Conservation (phyloP, 371 early-diverging fungal species). For the Mortierella sp. region DNA sequence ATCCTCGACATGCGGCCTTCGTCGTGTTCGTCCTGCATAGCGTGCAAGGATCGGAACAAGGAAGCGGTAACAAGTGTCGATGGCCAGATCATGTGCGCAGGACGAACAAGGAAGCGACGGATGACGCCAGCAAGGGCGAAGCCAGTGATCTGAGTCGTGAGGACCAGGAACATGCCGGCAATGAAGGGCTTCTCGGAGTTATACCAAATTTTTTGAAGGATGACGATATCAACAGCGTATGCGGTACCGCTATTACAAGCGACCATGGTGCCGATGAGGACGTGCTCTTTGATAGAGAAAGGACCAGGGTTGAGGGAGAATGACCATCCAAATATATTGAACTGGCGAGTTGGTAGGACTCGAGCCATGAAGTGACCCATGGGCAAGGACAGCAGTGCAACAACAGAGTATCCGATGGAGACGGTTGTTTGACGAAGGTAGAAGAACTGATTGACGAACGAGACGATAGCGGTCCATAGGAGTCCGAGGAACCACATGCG, state of each 20-base stretch:
- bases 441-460: slow-evolving; percentile 82
- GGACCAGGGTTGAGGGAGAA: slow-evolving; percentile 83
- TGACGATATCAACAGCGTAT: slow-evolving; percentile 80
- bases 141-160: slow-evolving; percentile 79
- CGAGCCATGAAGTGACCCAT: slow-evolving; percentile 72
- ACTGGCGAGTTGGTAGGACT: slow-evolving; percentile 59
- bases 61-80: slow-evolving; percentile 75
- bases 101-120: slow-evolving; percentile 67
- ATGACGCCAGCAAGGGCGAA: slow-evolving; percentile 84
- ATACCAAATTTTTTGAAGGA: slow-evolving; percentile 72
- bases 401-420: slow-evolving; percentile 67
- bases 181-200: slow-evolving; percentile 67
- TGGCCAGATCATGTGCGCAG: slow-evolving; percentile 89
- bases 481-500: slow-evolving; percentile 78
- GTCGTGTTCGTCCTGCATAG: slow-evolving; percentile 37
- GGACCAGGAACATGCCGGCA: slow-evolving; percentile 66
- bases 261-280: slow-evolving; percentile 77
- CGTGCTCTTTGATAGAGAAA: slow-evolving; percentile 90
- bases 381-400: slow-evolving; percentile 68
- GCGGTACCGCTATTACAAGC: slow-evolving; percentile 62
- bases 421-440: slow-evolving; percentile 72
- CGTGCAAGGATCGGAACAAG: slow-evolving; percentile 77
- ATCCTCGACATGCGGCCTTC: slow-evolving; percentile 56
- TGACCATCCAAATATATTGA: slow-evolving; percentile 52
- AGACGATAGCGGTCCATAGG: slow-evolving; percentile 61